Base-by-base conservation (phyloP, 1,284 basidiomycete species). In the Naganishia sp. region DNA sequence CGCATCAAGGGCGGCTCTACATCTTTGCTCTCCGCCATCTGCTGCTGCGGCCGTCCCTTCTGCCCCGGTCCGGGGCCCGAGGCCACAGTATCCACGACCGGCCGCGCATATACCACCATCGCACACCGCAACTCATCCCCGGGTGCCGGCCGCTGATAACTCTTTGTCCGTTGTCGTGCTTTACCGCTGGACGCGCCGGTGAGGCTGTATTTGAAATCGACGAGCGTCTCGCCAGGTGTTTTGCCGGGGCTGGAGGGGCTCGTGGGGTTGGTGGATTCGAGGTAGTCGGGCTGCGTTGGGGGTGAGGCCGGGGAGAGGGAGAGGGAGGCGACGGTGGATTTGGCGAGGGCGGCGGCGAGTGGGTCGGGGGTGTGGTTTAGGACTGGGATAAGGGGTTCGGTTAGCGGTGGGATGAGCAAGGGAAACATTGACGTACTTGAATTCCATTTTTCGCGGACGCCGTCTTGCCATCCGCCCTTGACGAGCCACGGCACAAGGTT, bases 401-500 rank as follows among this genome's bases (percentile, higher is more conserved):
- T 36, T 18, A 71, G 16, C 44, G 44, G 33, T 53, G 6, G 33
- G 46, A 16, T 23, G n/a, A 45, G 7, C 36, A 13, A 28, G 28
- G 28, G 28, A 28, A 28, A 28, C 28, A 16, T 15, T 6, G 11
- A 73, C 79, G 70, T 64, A 80, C 80, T 74, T 0, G 70, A 64
- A 2, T 71, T 68, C 79, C 79, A 81, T 49, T 69, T 57, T 21
- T 70, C 64, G 0, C 71, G 72, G 3, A 81, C 69, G 6, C 75
- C 74, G 39, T 72, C 70, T 69, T 82, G 79, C 75, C 92, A 92
- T 68, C 90, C 88, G 7, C 90, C 81, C 76, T 91, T 92, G 79
- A 90, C 88, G 52, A 94, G 76, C 90, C 91, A 94, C 0, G 92
- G 92, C 7, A 95, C 78, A 72, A 94, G 90, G 70, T 94, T 91